Conservation (phyloP, 2,329 filamentous ascomycete genomes). For the Ophiostoma australiae region DNA sequence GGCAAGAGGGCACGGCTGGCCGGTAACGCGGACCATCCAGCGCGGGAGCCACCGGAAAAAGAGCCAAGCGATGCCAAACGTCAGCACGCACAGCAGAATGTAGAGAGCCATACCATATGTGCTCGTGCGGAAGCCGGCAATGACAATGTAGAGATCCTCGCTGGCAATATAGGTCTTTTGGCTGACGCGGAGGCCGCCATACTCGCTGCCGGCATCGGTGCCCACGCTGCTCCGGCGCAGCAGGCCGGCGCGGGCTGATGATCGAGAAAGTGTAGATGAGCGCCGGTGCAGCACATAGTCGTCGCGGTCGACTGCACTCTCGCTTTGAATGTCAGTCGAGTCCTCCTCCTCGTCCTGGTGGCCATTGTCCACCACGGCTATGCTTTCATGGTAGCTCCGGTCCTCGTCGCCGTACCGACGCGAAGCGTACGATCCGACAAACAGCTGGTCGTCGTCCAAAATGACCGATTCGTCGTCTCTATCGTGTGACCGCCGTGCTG, state of each 20-base stretch:
- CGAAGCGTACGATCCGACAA: slow-evolving; percentile 22
- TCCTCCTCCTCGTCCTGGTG: slow-evolving; percentile 27
- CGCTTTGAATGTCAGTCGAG: slow-evolving; percentile 34
- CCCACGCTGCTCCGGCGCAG: slow-evolving; percentile 64
- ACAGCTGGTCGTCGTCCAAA: slow-evolving; percentile 32
- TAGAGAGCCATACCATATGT: slow-evolving; percentile 64
- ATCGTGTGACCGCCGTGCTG: not conserved
- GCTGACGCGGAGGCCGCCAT: slow-evolving; percentile 59
- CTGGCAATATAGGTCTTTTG: slow-evolving; percentile 93
- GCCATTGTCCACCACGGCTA: slow-evolving; percentile 4
- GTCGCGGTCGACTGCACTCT: slow-evolving; percentile 35
- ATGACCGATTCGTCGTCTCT: slow-evolving; percentile 19
- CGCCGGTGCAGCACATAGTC: slow-evolving; percentile 54
- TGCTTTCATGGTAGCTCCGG: slow-evolving; percentile 30
- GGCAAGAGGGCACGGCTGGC: slow-evolving; percentile 61
- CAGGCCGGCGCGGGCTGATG: slow-evolving; percentile 58
- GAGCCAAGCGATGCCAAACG: slow-evolving; percentile 74
- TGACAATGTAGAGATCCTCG: slow-evolving; percentile 88
- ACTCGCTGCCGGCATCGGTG: slow-evolving; percentile 59
- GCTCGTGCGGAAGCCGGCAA: slow-evolving; percentile 85
- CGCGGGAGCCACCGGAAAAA: slow-evolving; percentile 84
- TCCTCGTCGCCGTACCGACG: slow-evolving; percentile 28
- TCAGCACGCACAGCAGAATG: slow-evolving; percentile 62
- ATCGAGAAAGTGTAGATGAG: slow-evolving; percentile 56
- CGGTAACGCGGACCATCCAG: slow-evolving; percentile 75